Evolutionary conservation across 306 rosid species (phyloP), one percentile per base, ranked within the genome.

Genomic region (Macrotyloma uniflorum): DNA sequence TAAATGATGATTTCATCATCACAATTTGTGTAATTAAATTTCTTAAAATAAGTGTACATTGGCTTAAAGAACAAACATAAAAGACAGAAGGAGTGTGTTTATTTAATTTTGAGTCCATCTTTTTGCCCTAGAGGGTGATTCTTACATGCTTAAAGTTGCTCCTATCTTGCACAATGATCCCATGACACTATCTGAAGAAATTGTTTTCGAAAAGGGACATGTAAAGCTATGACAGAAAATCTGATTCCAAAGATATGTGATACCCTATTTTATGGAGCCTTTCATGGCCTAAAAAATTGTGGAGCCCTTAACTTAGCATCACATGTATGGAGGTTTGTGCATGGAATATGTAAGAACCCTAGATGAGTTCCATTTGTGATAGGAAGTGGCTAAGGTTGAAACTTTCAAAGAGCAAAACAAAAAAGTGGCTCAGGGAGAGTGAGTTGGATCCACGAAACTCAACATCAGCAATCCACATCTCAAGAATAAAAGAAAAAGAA

Each of bases 241-340:
- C 85, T 10, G 40, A 68, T 47, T 6, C 33, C 38, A 23, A 10
- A 55, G 71, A 81, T 63, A 67, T 67, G 54, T 55, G 84, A 58
- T 45, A 67, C 42, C 42, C 50, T 57, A 23, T 11, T 53, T 23
- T 59, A 45, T 43, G 55, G 54, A 72, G 40, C 33, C 61, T 15
- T 68, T 54, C 4, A 67, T 5, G 66, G 50, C 38, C 51, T 5
- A 54, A 65, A 69, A 38, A 38, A 7, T 38, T 38, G 74, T 54
- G 80, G 76, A 66, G 42, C 75, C 70, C 53, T 32, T 1, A 81
- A n/a, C n/a, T 12, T 65, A 57, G 68, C 78, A 69, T 69, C 50
- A 61, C 61, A 47, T 59, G 2, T 57, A 15, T 75, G 85, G 81
- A 82, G 20, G 2, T 68, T 68, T 74, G 55, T 64, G 76, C 36